Base-by-base conservation (phyloP, 371 early-diverging fungal genomes). In the Apophysomyces sp. region DNA sequence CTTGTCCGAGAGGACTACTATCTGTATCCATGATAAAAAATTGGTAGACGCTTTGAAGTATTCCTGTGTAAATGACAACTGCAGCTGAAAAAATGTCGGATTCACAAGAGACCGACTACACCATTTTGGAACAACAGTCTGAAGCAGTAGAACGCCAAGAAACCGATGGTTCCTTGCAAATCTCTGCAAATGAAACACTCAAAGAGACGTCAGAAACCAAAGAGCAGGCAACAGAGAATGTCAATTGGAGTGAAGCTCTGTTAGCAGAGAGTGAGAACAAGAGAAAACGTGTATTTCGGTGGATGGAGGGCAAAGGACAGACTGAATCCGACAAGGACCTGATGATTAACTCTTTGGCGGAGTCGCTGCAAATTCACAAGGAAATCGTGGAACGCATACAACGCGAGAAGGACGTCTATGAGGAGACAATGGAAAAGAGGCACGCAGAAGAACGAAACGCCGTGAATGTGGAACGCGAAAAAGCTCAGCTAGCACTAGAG, bases 341-440 rank as follows among this genome's bases (percentile, higher is more conserved):
- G 6, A 44, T 44, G 49, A 44, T 44, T 21, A 44, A 44, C n/a
- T 44, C 49, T 7, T 21, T 44, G 49, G n/a, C 49, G 21, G 49
- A 44, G 21, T 44, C 49, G 21, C 24, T 44, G 4, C 49, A 44
- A 21, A 44, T 44, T 18, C 49, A 44, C 49, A 44, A 44, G 21
- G 49, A 44, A 21, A 44, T 44, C 2, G 49, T 44, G 24, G 49
- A 44, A 21, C 49, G 54, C 57, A 44, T 15, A 68, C 67, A 70
- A 29, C 30, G 40, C 27, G 70, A 70, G 52, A 70, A 66, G 39
- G 49, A 44, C 21, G 21, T 21, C 49, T 44, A 21, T 11, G 49
- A 44, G 49, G 73, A 73, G 9, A 61, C 67, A 3, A 27, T 69
- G 1, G 64, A 69, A 49, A 58, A 64, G 13, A 32, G 61, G 18